phyloP scores from a whole-genome alignment of 768 basidiomycete genomes.

The Boletus subparvulus region DNA sequence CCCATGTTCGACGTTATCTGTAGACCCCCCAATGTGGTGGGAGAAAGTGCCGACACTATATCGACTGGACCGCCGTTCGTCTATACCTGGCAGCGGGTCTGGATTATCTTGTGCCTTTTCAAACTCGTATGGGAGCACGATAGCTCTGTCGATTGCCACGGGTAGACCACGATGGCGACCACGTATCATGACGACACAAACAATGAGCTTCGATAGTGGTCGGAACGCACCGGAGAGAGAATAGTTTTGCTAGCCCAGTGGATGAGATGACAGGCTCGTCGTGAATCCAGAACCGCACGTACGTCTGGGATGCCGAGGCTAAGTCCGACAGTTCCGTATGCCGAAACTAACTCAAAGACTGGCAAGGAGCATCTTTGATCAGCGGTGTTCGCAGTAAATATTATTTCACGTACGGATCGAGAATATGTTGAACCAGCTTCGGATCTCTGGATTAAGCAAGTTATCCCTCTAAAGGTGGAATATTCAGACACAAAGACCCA shows the following conservation, averaged over 20 bases:
- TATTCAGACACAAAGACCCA: neutral
- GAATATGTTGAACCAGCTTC: constrained; percentile 83
- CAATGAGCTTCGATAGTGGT: constrained; percentile 82
- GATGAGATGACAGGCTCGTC: neutral
- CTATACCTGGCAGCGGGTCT: neutral
- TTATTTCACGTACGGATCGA: constrained; percentile 53
- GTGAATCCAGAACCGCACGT: constrained; percentile 22
- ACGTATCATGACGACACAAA: constrained; percentile 89
- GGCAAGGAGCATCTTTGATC: neutral
- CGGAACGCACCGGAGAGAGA: constrained; percentile 78
- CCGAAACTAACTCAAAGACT: constrained; percentile 89
- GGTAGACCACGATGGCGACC: constrained; percentile 89
- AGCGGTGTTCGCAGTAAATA: neutral
- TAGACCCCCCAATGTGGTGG: neutral
- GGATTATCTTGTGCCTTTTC: constrained; percentile 27
- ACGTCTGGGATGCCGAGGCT: constrained; percentile 86
- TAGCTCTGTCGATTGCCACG: constrained; percentile 84
- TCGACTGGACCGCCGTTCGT: constrained; percentile 14
- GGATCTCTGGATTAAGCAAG: constrained; percentile 51
- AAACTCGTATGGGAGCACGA: constrained; percentile 74
- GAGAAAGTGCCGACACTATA: neutral
- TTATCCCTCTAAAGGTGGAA: constrained; percentile 49
- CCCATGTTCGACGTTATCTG: neutral
- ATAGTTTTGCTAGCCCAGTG: constrained; percentile 60
- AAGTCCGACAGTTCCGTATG: constrained; percentile 87